A percentile compares a stretch with the other conserved stretches of the same genome.
Conservation (phyloP, 2,329 filamentous ascomycete species). For the Lojkania enalia region DNA sequence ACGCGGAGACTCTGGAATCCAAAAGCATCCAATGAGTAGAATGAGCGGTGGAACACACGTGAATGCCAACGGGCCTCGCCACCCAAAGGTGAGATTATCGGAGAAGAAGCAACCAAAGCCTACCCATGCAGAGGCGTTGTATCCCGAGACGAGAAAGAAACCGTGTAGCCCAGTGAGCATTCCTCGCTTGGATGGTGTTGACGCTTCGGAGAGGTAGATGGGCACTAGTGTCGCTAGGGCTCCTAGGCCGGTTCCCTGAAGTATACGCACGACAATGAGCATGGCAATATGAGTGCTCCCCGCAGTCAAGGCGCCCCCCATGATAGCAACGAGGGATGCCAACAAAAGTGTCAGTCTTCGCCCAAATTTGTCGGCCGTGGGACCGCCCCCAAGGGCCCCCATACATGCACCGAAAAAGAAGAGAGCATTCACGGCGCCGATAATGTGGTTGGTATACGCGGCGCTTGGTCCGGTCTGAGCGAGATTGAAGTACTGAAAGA, state of each 20-base stretch:
- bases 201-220: slow-evolving; percentile 30
- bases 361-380: slow-evolving; percentile 16
- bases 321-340: slow-evolving; percentile 11
- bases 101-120: slow-evolving; percentile 55
- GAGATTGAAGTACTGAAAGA: slow-evolving; percentile 25
- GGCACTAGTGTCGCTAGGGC: slow-evolving; percentile 26
- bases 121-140: slow-evolving; percentile 53
- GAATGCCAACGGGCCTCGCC: slow-evolving; percentile 53
- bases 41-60: slow-evolving; percentile 55
- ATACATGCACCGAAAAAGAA: slow-evolving; percentile 21
- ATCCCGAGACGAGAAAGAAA: slow-evolving; percentile 29
- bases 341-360: slow-evolving; percentile 13
- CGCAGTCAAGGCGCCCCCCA: slow-evolving; percentile 19
- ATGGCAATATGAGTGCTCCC: slow-evolving; percentile 26
- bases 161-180: slow-evolving; percentile 30
- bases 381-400: slow-evolving; percentile 17
- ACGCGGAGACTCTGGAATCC: slow-evolving; percentile 50
- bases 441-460: slow-evolving; percentile 24
- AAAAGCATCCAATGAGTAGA: slow-evolving; percentile 49
- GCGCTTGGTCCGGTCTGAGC: slow-evolving; percentile 17
- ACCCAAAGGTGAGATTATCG: slow-evolving; percentile 44
- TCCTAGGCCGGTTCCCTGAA: slow-evolving; percentile 26
- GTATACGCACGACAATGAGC: slow-evolving; percentile 28
- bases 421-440: slow-evolving; percentile 20
- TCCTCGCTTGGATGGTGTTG: slow-evolving; percentile 26